Evolutionary conservation across 495 filamentous ascomycete species (phyloP), one percentile per base, ranked within the genome.

Genomic region (Penicillium herquei): DNA sequence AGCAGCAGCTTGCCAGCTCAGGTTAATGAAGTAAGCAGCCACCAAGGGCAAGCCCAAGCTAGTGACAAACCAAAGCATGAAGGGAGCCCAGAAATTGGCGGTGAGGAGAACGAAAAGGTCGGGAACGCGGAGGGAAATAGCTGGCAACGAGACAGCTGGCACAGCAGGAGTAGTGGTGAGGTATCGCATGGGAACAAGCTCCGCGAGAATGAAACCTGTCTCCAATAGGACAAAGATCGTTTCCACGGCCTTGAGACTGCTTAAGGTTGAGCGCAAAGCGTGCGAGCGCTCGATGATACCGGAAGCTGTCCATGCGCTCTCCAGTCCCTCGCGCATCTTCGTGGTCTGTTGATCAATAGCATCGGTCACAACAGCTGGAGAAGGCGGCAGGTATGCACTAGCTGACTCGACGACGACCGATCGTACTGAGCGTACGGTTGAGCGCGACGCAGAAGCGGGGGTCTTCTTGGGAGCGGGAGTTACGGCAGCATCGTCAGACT

Each of bases 1-100:
- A 16, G 56, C 59, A 21, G 67, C 52, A n/a, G 70, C 69, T 31
- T 73, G 67, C 56, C 77, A 67, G 61, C 83, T 88, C 61, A 97
- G 64, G 68, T 98, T 97, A 77, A 95, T 84, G 67, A 97, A 93
- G 65, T 91, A 97, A 1, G 88, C 90, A 35, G 83, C 79, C 26
- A 87, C 51, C 51, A 85, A 61, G 4, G 94, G 94, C 56, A 93
- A 47, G 12, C 87, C 30, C 13, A 92, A 57, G 61, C 81, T 85
- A 3, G 90, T 93, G 30, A 87, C 65, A 3, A 81, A 58, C 93
- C 95, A 98, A 18, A 94, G 77, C 9, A 84, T 75, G 32, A 89
- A 83, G 0, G 92, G 87, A 0, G 78, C 82, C 94, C 94, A 98
- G 78, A 96, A 97, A 1, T 75, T 76, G 30, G 78, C 65, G 3